A percentile compares a stretch with the other conserved stretches of the same genome.
These are phyloP conservation scores for Miamiensis avidus DNA, from an alignment of 169 alveolate genomes.

Conservation along the genomic window DNA sequence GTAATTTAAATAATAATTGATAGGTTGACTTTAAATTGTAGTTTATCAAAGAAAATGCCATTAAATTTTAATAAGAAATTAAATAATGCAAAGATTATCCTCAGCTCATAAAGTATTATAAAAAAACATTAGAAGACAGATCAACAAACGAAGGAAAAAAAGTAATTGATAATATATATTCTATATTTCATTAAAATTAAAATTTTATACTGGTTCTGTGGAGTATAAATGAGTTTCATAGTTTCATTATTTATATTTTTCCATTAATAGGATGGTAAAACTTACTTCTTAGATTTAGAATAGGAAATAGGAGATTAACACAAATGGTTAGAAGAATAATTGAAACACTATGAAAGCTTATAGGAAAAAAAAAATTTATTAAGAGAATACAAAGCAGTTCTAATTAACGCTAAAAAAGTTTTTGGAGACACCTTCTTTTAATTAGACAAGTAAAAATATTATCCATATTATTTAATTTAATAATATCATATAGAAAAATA, in stretches of 20 bases:
- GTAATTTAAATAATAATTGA: too few species aligned
- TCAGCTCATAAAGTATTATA: neutral
- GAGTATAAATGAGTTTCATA: neutral
- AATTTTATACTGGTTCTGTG: too few species aligned
- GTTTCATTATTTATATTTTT: too few species aligned
- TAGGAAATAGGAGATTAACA: constrained; percentile 41
- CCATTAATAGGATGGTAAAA: constrained; percentile 24
- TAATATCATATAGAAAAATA: too few species aligned
- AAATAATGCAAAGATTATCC: constrained; percentile 3
- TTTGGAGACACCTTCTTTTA: neutral
- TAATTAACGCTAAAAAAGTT: constrained; percentile 13
- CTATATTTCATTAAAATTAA: too few species aligned
- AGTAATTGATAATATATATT: too few species aligned
- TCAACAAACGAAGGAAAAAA: neutral
- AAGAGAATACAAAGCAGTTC: constrained; percentile 52
- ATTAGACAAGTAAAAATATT: neutral
- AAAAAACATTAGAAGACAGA: neutral
- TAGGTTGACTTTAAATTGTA: neutral
- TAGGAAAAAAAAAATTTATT: constrained; percentile 35
- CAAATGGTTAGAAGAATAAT: constrained; percentile 39
- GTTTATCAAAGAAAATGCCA: neutral
- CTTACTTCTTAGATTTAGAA: constrained; percentile 27
- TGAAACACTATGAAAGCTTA: constrained; percentile 47
- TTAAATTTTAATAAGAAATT: constrained; percentile 7
- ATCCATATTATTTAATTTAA: neutral